These are phyloP conservation scores for Ilyonectria sp. DNA, from an alignment of 2,329 filamentous ascomycete genomes.

Conservation along the genomic window DNA sequence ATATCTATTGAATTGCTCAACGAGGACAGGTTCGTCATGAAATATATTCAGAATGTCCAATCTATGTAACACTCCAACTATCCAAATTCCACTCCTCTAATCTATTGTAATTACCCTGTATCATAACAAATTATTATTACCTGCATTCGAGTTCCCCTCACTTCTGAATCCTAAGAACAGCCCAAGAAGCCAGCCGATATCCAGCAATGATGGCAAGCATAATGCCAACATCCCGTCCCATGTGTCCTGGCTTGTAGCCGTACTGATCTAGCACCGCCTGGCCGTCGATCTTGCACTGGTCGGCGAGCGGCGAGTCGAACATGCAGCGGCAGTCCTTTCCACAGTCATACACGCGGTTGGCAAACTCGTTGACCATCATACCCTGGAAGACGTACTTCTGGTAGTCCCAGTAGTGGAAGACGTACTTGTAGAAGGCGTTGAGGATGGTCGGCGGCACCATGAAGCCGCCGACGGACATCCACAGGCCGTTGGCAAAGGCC, in stretches of 20 bases:
- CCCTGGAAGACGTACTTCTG: constrained; percentile 90
- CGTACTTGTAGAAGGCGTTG: constrained; percentile 89
- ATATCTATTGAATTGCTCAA: not conserved
- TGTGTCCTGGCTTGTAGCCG: constrained; percentile 77
- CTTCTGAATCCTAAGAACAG: constrained; percentile 63
- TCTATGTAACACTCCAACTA: not conserved
- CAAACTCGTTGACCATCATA: constrained; percentile 95
- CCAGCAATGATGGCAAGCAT: constrained; percentile 82
- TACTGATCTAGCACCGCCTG: constrained; percentile 79
- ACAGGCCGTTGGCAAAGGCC: constrained; percentile 89
- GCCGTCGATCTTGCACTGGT: constrained; percentile 78
- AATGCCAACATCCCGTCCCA: constrained; percentile 85
- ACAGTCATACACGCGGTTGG: constrained; percentile 69
- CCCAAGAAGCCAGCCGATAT: constrained; percentile 69
- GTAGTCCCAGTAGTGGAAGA: constrained; percentile 92
- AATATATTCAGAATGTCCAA: not conserved
- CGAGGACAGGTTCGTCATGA: too few species aligned
- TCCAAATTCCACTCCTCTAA: not conserved
- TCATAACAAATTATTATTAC: not conserved
- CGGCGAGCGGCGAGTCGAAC: constrained; percentile 71
- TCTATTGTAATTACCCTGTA: not conserved
- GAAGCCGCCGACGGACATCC: constrained; percentile 91
- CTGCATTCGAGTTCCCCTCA: constrained; percentile 19
- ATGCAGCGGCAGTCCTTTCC: constrained; percentile 74
- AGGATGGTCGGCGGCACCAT: constrained; percentile 80